Percentiles rank a stretch among this genome's conserved stretches.
These are phyloP conservation scores for Reticulascus tulasneorum DNA, from an alignment of 2,329 filamentous ascomycete species.

Conservation along the genomic window DNA sequence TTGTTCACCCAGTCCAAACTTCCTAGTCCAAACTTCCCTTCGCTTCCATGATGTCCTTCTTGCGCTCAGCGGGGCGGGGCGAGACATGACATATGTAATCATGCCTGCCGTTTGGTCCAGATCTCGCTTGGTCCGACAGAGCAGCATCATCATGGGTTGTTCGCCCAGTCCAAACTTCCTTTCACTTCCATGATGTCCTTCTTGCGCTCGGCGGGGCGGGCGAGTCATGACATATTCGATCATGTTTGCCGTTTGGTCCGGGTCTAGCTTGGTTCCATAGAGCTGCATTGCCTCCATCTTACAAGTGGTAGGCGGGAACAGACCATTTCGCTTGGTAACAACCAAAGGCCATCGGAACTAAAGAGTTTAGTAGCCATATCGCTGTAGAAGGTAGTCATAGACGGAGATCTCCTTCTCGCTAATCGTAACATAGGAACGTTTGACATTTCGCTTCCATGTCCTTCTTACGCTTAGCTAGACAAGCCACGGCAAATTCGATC, in stretches of 20 bases:
- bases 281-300: slow-evolving; percentile 50
- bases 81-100: too few species aligned
- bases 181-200: slow-evolving; percentile 66
- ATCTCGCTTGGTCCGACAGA: too few species aligned
- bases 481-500: slow-evolving; percentile 90
- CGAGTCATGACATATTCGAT: slow-evolving; percentile 88
- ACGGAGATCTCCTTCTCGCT: slow-evolving; percentile 38
- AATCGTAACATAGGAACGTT: too few species aligned
- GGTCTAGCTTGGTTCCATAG: slow-evolving; percentile 59
- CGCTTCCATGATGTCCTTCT: too few species aligned
- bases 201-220: slow-evolving; percentile 65
- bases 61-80: too few species aligned
- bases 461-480: slow-evolving; percentile 61
- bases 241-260: slow-evolving; percentile 72
- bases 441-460: too few species aligned
- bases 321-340: slow-evolving; percentile 48
- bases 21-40: too few species aligned
- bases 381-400: slow-evolving; percentile 51
- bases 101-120: too few species aligned
- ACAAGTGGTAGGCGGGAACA: slow-evolving; percentile 61
- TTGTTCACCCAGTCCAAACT: slow-evolving; percentile 61
- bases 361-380: slow-evolving; percentile 48
- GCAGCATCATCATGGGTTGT: too few species aligned
- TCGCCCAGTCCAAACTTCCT: slow-evolving; percentile 58
- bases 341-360: slow-evolving; percentile 52